Base-by-base conservation (phyloP, 2,329 filamentous ascomycete species). In the Cytospora schulzeri region DNA sequence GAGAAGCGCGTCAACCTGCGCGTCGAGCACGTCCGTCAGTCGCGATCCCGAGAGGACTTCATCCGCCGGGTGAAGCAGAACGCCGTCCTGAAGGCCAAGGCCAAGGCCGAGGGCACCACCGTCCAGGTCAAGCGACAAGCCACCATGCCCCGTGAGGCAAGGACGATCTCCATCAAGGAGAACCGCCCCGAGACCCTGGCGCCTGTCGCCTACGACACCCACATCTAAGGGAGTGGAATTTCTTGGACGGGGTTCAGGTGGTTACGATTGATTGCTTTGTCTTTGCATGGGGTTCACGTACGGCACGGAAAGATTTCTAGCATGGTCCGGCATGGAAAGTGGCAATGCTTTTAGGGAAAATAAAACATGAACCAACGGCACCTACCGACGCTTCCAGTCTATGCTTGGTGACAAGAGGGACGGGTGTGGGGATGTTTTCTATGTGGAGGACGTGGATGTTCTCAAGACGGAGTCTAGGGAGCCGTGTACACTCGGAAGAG, bases 1-100 rank as follows among this genome's bases (percentile, higher is more conserved):
- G 95, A 99, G 91, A 99, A 99, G 93, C 94, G 95, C 81, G 89
- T 99, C 86, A 98, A 97, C 89, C 87, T 99, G 84, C 92, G 95
- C 80, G 83, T 98, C 82, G 95, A 99, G 90, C 95, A 99, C 90
- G 88, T 99, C 83, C 83, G 84, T 77, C 91, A 91, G 79, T 98
- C 94, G 74, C 91, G 95, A 80, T 98, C 94, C 77, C 89, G 95
- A 79, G 94, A 98, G 77, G 94, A 95, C 81, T 98, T 99, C 88
- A 83, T 98, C 77, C 89, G 87, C 85, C 91, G 94, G 77, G 94
- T 99, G 81, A 98, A 98, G 92, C 83, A 88, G 79, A 98, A 98
- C 85, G 93, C 93, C 77, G 89, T 87, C 79, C 89, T 92, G 82
- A 95, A 93, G 89, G 90, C 89, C 82, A 85, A 96, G 86, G 93